phyloP scores from a whole-genome alignment of 805 yeast genomes.

The Clavispora vitiphila region DNA sequence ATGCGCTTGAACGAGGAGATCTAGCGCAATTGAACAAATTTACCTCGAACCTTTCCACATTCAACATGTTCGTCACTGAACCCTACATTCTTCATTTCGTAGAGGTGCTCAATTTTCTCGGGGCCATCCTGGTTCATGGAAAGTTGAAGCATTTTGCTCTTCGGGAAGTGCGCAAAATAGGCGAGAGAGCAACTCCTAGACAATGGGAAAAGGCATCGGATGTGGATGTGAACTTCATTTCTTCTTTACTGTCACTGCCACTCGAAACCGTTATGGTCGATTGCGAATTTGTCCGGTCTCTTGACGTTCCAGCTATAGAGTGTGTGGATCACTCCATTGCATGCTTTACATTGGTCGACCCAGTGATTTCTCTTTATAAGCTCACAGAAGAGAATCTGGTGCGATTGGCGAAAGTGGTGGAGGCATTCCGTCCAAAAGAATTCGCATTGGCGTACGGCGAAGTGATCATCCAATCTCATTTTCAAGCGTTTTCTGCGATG shows the following conservation, averaged over 20 bases:
- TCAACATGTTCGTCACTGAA: conserved; percentile 16
- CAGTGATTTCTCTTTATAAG: conserved; percentile 13
- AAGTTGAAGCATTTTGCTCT: conserved; percentile 1
- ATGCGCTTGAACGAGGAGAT: conserved; percentile 9
- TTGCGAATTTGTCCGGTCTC: conserved; percentile 3
- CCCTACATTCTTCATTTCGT: conserved; percentile 9
- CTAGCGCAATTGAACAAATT: conserved; percentile 1
- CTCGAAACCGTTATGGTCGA: conserved; percentile 14
- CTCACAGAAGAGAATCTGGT: background rate
- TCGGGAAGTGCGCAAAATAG: conserved; percentile 4
- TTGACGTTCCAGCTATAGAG: background rate
- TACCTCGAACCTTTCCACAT: background rate
- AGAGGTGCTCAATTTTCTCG: conserved; percentile 7
- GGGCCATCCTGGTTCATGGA: background rate
- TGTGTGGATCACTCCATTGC: background rate
- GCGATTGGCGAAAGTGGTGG: background rate
- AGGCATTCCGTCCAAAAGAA: conserved; percentile 8
- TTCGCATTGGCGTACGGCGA: conserved; percentile 25
- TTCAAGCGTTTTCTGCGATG: conserved; percentile 15
- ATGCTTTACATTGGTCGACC: conserved; percentile 19
- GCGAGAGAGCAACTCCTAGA: background rate
- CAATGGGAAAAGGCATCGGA: background rate
- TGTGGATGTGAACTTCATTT: conserved; percentile 2
- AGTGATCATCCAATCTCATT: conserved; percentile 21
- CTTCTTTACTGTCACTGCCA: conserved; percentile 2